Conservation (phyloP, 2,329 filamentous ascomycete species). For the Cladobotryum protrusum region DNA sequence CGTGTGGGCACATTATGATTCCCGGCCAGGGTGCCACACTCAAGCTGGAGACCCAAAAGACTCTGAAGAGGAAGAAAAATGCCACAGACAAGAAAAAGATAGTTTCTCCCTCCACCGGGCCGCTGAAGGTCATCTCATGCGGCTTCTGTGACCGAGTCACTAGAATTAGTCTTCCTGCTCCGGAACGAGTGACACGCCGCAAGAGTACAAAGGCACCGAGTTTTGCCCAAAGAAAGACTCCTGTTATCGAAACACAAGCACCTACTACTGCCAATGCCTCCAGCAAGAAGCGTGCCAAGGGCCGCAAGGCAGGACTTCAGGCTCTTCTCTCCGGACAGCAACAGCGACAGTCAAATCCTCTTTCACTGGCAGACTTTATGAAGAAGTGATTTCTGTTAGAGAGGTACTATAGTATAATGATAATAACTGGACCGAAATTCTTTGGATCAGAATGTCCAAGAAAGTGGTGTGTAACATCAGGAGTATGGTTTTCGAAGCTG, state of each 20-base stretch:
- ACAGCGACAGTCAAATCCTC: slow-evolving; percentile 34
- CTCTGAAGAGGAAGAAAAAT: background rate
- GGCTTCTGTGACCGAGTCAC: slow-evolving; percentile 40
- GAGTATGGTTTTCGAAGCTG: too few relatives aligned
- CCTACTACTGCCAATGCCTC: slow-evolving; percentile 44
- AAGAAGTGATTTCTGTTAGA: slow-evolving; percentile 23
- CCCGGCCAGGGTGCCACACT: slow-evolving; percentile 40
- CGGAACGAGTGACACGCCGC: slow-evolving; percentile 25
- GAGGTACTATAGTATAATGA: background rate
- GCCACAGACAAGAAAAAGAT: background rate
- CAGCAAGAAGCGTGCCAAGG: slow-evolving; percentile 61
- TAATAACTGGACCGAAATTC: too few relatives aligned
- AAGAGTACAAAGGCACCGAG: background rate
- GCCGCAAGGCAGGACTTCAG: slow-evolving; percentile 59
- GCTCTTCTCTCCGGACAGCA: slow-evolving; percentile 52
- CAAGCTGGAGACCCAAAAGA: slow-evolving; percentile 28
- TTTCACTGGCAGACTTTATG: slow-evolving; percentile 54
- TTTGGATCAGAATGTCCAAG: too few relatives aligned
- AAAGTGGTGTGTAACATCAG: too few relatives aligned
- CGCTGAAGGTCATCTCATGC: slow-evolving; percentile 32
- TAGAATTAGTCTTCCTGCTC: slow-evolving; percentile 32
- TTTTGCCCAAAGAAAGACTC: background rate
- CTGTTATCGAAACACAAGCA: slow-evolving; percentile 11
- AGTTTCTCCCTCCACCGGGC: slow-evolving; percentile 5
- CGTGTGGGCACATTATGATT: slow-evolving; percentile 57